phyloP scores from a whole-genome alignment of 1,284 basidiomycete species.

The Cryptococcus sp. region DNA sequence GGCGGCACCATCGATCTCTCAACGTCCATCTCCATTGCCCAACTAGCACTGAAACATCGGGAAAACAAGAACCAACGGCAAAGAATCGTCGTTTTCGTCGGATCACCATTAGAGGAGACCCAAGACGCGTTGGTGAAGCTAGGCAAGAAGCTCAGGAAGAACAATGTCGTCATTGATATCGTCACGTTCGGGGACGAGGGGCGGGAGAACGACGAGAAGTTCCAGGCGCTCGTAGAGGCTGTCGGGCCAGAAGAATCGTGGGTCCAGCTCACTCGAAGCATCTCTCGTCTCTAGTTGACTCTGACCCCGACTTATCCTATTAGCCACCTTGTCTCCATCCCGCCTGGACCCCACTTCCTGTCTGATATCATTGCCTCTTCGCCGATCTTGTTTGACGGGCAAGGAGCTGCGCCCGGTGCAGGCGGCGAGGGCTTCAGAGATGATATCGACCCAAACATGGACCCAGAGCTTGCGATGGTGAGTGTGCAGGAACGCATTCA shows the following conservation, averaged over 20 bases:
- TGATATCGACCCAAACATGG: conserved; percentile 83
- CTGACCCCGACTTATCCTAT: neutral
- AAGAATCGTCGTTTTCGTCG: conserved; percentile 90
- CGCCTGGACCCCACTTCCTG: conserved; percentile 74
- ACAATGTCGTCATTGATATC: conserved; percentile 94
- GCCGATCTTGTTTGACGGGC: conserved; percentile 78
- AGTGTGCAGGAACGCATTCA: conserved; percentile 22
- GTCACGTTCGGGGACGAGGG: conserved; percentile 66
- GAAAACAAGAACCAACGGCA: conserved; percentile 98
- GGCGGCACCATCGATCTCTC: conserved; percentile 79
- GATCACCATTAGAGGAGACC: conserved; percentile 74
- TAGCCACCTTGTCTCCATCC: conserved; percentile 75
- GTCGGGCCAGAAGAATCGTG: conserved; percentile 51
- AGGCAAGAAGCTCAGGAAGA: conserved; percentile 98
- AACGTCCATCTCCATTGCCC: conserved; percentile 89
- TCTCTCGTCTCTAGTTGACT: neutral
- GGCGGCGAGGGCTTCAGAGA: conserved; percentile 65
- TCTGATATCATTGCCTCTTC: conserved; percentile 83
- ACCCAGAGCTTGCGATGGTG: conserved; percentile 97
- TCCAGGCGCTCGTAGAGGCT: conserved; percentile 53
- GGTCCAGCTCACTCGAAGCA: conserved; percentile 16
- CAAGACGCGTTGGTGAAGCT: conserved; percentile 79
- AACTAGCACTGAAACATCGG: conserved; percentile 94
- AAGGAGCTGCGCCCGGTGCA: conserved; percentile 54
- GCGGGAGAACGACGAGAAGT: conserved; percentile 51